phyloP scores from a whole-genome alignment of 225 moss, liverwort and hornwort genomes.

The Neckera pumila region DNA sequence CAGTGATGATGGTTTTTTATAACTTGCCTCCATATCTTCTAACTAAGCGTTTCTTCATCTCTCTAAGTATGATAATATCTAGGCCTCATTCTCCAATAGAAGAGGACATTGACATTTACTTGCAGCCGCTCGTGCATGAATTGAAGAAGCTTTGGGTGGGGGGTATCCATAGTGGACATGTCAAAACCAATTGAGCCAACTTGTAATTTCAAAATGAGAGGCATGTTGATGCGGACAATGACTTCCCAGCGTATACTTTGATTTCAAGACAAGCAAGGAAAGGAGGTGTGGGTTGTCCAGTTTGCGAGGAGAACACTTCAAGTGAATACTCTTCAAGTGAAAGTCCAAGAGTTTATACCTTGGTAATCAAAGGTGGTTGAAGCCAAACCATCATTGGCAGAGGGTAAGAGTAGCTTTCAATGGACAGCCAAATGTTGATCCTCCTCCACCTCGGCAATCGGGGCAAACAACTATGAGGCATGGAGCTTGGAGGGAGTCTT shows the following conservation, averaged over 20 bases:
- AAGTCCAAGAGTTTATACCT: too few species aligned
- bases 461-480: too few species aligned
- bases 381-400: too few species aligned
- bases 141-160: neutral
- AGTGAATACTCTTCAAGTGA: accelerated
- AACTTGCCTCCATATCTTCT: neutral
- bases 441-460: too few species aligned
- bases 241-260: neutral
- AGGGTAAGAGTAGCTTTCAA: too few species aligned
- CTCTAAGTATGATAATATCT: neutral
- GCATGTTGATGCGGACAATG: neutral
- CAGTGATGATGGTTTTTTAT: neutral
- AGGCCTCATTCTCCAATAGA: neutral
- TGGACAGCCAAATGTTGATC: too few species aligned
- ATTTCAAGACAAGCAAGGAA: too few species aligned
- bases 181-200: too few species aligned
- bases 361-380: too few species aligned
- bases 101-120: neutral
- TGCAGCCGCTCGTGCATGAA: too few species aligned
- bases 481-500: too few species aligned
- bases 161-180: neutral
- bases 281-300: accelerated
- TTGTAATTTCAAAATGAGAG: neutral
- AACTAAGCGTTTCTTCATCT: neutral
- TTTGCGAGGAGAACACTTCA: too few species aligned